Percentiles rank a stretch among this genome's conserved stretches.
These are phyloP conservation scores for Lyophyllum semitale DNA, from an alignment of 768 basidiomycete species.

Conservation along the genomic window DNA sequence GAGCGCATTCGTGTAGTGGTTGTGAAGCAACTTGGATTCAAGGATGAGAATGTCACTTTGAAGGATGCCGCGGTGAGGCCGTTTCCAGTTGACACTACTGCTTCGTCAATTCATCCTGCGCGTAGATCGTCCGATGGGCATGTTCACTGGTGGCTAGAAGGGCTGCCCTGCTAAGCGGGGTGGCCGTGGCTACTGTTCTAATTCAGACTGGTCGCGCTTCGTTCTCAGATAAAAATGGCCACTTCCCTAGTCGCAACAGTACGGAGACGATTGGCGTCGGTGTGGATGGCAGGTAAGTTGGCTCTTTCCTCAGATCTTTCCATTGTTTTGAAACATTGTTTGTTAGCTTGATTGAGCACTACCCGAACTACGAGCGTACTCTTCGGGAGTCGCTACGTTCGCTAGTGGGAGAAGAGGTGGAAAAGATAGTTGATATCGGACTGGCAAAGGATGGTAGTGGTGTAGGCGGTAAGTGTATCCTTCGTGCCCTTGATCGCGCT, in stretches of 20 bases:
- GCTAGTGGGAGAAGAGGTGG: conserved; percentile 80
- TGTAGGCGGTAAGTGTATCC: conserved; percentile 76
- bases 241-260: conserved; percentile 25
- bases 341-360: conserved; percentile 83
- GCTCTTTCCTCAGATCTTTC: background rate
- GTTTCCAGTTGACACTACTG: background rate
- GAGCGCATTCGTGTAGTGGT: conserved; percentile 63
- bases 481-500: background rate
- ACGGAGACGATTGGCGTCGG: conserved; percentile 74
- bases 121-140: conserved; percentile 79
- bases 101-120: conserved; percentile 20
- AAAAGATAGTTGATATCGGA: conserved; percentile 81
- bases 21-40: conserved; percentile 61
- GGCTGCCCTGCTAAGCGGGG: conserved; percentile 81
- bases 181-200: conserved; percentile 84
- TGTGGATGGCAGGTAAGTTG: conserved; percentile 82
- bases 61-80: conserved; percentile 56
- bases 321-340: background rate
- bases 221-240: conserved; percentile 42
- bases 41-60: conserved; percentile 53
- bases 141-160: conserved; percentile 77
- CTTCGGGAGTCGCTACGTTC: conserved; percentile 74
- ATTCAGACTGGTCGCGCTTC: conserved; percentile 76
- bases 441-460: conserved; percentile 98
- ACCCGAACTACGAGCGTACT: conserved; percentile 80